phyloP scores from a whole-genome alignment of 176 grass and related monocot species.

The Cenchrus americanus region DNA sequence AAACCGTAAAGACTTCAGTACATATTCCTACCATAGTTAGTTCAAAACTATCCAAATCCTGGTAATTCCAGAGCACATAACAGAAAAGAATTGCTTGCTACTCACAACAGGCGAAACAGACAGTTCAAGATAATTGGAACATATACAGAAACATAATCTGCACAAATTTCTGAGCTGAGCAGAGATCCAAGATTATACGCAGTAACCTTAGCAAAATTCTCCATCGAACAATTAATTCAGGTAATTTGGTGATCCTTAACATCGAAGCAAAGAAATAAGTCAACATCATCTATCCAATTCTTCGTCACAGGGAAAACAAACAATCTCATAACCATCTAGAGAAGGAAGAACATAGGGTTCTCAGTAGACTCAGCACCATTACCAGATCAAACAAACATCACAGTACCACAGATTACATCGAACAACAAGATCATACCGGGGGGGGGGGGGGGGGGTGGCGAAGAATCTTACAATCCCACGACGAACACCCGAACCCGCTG shows the following conservation, averaged over 20 bases:
- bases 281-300: background rate
- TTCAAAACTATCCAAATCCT: background rate
- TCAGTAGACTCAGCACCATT: background rate
- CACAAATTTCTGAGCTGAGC: background rate
- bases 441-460: no score
- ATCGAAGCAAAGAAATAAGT: background rate
- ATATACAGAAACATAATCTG: background rate
- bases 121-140: no score
- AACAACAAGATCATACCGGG: background rate
- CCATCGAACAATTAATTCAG: background rate
- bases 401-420: background rate
- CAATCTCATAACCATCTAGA: background rate
- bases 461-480: slow-evolving; percentile 41
- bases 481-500: slow-evolving; percentile 11
- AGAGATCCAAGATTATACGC: background rate
- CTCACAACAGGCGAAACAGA: background rate
- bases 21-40: background rate
- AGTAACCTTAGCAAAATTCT: background rate
- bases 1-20: background rate
- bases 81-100: background rate
- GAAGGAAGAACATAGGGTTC: background rate
- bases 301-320: background rate
- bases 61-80: background rate
- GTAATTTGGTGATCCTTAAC: background rate
- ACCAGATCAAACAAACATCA: background rate